These are phyloP conservation scores for Dactylis glomerata DNA, from an alignment of 176 grass and related monocot genomes.

Conservation along the genomic window DNA sequence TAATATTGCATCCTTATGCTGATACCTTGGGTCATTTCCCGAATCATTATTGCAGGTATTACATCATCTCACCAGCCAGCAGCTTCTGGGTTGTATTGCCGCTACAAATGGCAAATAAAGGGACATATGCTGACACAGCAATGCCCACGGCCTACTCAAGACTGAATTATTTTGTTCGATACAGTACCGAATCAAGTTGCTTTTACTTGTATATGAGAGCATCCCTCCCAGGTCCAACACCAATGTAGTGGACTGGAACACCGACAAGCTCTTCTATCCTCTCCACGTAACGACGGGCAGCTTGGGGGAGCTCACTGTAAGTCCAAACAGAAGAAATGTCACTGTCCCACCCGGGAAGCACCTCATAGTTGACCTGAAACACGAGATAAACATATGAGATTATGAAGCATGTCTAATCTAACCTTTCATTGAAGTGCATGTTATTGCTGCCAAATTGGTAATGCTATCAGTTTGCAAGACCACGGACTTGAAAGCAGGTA, in stretches of 20 bases:
- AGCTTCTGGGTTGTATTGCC: slow-evolving; percentile 10
- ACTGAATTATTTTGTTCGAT: not conserved
- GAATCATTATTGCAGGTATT: slow-evolving; percentile 35
- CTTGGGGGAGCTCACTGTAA: slow-evolving; percentile 58
- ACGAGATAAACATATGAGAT: slow-evolving; percentile 2
- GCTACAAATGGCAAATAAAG: slow-evolving; percentile 9
- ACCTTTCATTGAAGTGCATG: not conserved
- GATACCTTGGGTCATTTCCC: slow-evolving; percentile 5
- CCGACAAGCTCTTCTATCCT: slow-evolving; percentile 83
- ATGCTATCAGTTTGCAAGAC: not conserved
- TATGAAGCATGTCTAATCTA: not conserved
- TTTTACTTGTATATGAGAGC: slow-evolving; percentile 80
- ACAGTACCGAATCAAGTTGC: not conserved
- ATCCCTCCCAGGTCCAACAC: slow-evolving; percentile 72
- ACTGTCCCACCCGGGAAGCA: slow-evolving; percentile 65
- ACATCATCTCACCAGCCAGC: slow-evolving; percentile 28
- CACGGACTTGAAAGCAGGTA: not conserved
- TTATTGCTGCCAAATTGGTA: not conserved
- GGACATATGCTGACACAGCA: slow-evolving; percentile 1
- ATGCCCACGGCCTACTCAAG: slow-evolving; percentile 16
- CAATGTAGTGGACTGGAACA: slow-evolving; percentile 71
- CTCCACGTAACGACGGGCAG: slow-evolving; percentile 61
- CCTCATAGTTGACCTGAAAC: slow-evolving; percentile 71
- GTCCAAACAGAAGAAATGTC: slow-evolving; percentile 68
- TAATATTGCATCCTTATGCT: slow-evolving; percentile 25